Base-by-base conservation (phyloP, 345 rosid genomes). In the Murraya paniculata region DNA sequence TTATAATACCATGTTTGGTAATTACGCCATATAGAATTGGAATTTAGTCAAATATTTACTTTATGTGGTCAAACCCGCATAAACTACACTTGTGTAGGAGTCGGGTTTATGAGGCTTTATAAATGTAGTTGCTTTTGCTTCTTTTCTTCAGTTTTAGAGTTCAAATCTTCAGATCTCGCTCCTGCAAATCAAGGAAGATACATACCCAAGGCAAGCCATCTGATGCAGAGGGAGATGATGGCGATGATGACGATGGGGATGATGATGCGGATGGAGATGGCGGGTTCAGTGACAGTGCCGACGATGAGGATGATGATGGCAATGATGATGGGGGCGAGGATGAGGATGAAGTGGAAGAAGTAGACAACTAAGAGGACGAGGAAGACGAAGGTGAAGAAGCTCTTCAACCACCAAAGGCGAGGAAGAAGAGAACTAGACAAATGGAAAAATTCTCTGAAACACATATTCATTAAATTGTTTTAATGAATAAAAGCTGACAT, bases 391-490 rank as follows among this genome's bases (percentile, higher is more conserved):
- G 91, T 0, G 98, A 93, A 81, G 96, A 89, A 53, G 87, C 98
- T 0, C 91, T 91, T 33, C 98, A 91, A 86, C 96, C 98, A 3
- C 98, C 98, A 8, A 93, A 93, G 90, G 91, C 91, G 89, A 93
- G 97, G 86, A 92, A 91, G 98, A 93, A 91, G 96, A 91, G 84
- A 90, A 78, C 28, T 82, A 76, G 67, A 57, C 27, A 41, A 35
- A 0, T n/a, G 10, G 66, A 25, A 30, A 56, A 77, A 82, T 82
- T 82, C 77, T 57, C 70, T 27, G 33, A 28, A 0, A 71, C 22
- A 70, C 68, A 9, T 9, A 9, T 39, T 39, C 45, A 9, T 39
- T 39, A 39, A 39, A 39, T 39, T 39, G 45, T 2, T 39, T 39
- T 9, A 39, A 39, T 39, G 11, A 39, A 39, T 39, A 39, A 39